Evolutionary conservation across 208 protist species (phyloP), one percentile per base, ranked within the genome.

Genomic region (Lotmaria passim): DNA sequence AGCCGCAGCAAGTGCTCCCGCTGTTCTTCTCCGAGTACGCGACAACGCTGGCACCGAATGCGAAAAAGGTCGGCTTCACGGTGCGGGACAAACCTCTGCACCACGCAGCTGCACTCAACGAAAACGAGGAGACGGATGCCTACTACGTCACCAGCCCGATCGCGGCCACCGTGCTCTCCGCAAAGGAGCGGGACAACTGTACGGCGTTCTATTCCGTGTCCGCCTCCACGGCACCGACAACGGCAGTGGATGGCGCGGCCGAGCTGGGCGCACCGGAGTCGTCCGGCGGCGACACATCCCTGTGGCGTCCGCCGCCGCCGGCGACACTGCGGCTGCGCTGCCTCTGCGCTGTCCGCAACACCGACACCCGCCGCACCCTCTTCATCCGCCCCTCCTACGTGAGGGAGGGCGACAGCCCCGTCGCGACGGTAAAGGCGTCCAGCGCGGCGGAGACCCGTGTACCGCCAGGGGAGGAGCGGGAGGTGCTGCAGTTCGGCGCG

Each of bases 1-100:
- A 34, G 17, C 71, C 71, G 0, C 43, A 59, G 34, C 71, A 70
- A 46, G 34, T 62, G 21, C 28, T 76, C 12, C 71, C 71, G 23
- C 43, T 76, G n/a, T 76, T 76, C 38, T 76, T 53, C 51, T 67
- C 60, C 28, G 69, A 75, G 69, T 63, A 67, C 39, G 58, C 34
- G 31, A 63, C 69, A 3, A 75, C 58, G 19, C 34, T 50, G 24
- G 48, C 50, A 17, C 52, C 52, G n/a, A 44, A 68, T n/a, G 60
- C 53, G 15, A 60, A 52, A 10, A 30, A 36, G 3, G 62, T 70
- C 0, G 71, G 71, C 6, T 76, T 76, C 23, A 59, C 26, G 6
- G 62, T 76, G 38, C 39, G 23, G 21, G 23, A 58, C 15, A 64
- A 21, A 23, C 62, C 62, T 11, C 17, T 75, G 57, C 50, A 36